A percentile compares a stretch with the other conserved stretches of the same genome.
phyloP scores from a whole-genome alignment of 805 yeast species.

The Scheffersomyces spartinae region DNA sequence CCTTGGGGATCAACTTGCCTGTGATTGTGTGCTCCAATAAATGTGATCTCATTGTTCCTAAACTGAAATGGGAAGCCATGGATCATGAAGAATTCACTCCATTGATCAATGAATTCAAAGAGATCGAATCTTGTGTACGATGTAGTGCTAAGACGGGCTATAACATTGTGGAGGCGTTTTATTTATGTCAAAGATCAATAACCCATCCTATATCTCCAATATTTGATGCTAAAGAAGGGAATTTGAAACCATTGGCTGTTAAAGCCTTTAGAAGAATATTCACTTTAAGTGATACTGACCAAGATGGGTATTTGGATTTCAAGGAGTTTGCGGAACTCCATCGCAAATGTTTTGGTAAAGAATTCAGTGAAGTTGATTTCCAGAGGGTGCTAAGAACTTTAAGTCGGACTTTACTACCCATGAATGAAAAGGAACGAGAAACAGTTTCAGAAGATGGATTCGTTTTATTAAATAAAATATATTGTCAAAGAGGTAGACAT shows the following conservation, averaged over 20 bases:
- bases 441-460: slow-evolving; percentile 72
- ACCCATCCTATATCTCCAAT: slow-evolving; percentile 89
- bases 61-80: slow-evolving; percentile 35
- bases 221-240: slow-evolving; percentile 84
- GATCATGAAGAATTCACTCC: slow-evolving; percentile 84
- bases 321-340: slow-evolving; percentile 64
- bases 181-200: slow-evolving; percentile 86
- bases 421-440: slow-evolving; percentile 36
- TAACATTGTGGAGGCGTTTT: slow-evolving; percentile 86
- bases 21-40: slow-evolving; percentile 86
- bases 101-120: slow-evolving; percentile 80
- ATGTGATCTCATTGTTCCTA: slow-evolving; percentile 34
- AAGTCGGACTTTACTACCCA: slow-evolving; percentile 9
- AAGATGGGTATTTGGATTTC: slow-evolving; percentile 71
- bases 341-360: slow-evolving; percentile 57
- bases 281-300: slow-evolving; percentile 78
- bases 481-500: slow-evolving; percentile 86
- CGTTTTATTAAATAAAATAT: slow-evolving; percentile 61
- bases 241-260: slow-evolving; percentile 63
- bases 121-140: slow-evolving; percentile 83
- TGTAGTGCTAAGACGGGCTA: slow-evolving; percentile 76
- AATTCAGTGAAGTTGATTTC: slow-evolving; percentile 35
- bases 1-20: slow-evolving; percentile 89
- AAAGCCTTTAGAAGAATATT: slow-evolving; percentile 74
- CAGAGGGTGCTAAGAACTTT: slow-evolving; percentile 30